These are phyloP conservation scores for Penicillium sp. DNA, from an alignment of 2,329 filamentous ascomycete genomes.

Conservation along the genomic window DNA sequence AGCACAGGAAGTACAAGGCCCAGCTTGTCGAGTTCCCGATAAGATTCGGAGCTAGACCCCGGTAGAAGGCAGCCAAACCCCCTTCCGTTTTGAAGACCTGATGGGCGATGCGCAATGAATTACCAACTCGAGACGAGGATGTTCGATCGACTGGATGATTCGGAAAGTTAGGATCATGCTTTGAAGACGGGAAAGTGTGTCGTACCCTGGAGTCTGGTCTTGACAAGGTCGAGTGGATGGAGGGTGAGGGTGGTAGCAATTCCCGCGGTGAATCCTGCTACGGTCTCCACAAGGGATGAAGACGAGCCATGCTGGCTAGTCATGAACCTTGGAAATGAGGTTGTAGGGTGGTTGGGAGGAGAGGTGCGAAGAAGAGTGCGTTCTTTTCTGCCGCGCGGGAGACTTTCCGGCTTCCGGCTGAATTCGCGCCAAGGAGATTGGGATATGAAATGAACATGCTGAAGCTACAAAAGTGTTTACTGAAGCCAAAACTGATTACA, in stretches of 20 bases:
- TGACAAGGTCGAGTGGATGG: conserved; percentile 92
- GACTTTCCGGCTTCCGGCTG: neutral
- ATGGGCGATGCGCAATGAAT: conserved; percentile 53
- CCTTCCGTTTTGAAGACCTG: conserved; percentile 56
- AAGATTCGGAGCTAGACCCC: conserved; percentile 85
- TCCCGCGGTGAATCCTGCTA: conserved; percentile 87
- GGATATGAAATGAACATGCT: neutral
- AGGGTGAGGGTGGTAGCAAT: conserved; percentile 80
- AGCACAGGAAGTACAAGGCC: conserved; percentile 87
- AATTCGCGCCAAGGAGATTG: neutral
- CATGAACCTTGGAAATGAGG: conserved; percentile 32
- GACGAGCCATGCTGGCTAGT: conserved; percentile 58
- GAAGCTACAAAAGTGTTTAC: neutral
- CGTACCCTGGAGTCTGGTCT: conserved; percentile 87
- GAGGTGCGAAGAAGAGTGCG: neutral
- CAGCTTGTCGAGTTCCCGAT: conserved; percentile 87
- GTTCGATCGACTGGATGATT: conserved; percentile 49
- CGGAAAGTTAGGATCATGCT: neutral
- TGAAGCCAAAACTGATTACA: neutral
- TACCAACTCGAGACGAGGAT: conserved; percentile 49
- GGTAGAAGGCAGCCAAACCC: conserved; percentile 70
- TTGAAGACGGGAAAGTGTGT: conserved; percentile 17
- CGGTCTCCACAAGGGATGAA: conserved; percentile 77
- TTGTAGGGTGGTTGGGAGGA: neutral
- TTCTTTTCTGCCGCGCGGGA: neutral